Conservation (phyloP, 495 filamentous ascomycete genomes). For the Aspergillus nidulans region DNA sequence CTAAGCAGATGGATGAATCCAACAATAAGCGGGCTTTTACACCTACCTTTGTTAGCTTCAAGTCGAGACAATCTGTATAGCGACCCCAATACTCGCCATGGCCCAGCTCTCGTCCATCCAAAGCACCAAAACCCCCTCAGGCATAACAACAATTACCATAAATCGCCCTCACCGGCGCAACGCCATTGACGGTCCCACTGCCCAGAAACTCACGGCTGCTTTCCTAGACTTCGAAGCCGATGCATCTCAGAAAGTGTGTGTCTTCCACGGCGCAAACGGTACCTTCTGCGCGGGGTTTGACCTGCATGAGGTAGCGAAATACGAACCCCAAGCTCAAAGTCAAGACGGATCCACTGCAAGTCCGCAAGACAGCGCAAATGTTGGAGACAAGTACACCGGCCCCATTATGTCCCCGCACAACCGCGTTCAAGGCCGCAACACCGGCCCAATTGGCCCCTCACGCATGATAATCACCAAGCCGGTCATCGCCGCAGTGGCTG, state of each 20-base stretch:
- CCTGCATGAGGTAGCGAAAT: conserved; percentile 33
- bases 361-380: not conserved
- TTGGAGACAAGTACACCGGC: not conserved
- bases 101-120: not conserved
- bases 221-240: conserved; percentile 43
- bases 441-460: conserved; percentile 44
- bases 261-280: conserved; percentile 31
- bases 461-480: conserved; percentile 37
- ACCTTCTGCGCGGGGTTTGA: conserved; percentile 47
- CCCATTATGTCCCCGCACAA: not conserved
- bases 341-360: not conserved
- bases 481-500: conserved; percentile 40
- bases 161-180: conserved; percentile 38
- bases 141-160: conserved; percentile 42
- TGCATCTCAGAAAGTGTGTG: conserved; percentile 40
- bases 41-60: too few species aligned
- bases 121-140: conserved; percentile 28
- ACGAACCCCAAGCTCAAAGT: not conserved
- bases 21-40: too few species aligned
- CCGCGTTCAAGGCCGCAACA: conserved; percentile 25
- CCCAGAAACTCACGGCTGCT: conserved; percentile 33
- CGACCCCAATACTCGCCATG: not conserved
- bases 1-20: too few species aligned
- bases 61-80: not conserved
- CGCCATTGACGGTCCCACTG: conserved; percentile 36